Conservation (phyloP, 1,284 basidiomycete genomes). For the Sphaerobolus stellatus region DNA sequence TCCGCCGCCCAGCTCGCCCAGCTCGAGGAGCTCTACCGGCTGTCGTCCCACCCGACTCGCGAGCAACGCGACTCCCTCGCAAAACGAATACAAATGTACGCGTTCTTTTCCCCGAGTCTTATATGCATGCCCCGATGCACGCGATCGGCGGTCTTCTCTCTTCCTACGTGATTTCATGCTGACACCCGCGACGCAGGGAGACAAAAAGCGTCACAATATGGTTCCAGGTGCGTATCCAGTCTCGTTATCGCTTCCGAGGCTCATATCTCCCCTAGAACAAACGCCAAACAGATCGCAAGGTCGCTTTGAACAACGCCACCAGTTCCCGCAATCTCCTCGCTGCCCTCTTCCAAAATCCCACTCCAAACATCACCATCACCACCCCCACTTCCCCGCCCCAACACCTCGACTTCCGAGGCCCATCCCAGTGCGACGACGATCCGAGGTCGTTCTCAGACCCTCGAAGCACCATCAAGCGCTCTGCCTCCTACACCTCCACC, state of each 20-base stretch:
- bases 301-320: slow-evolving; percentile 46
- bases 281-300: slow-evolving; percentile 50
- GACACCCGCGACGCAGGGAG: slow-evolving; percentile 4
- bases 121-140: neutral
- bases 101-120: neutral
- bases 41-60: slow-evolving; percentile 14
- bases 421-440: slow-evolving; percentile 13
- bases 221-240: slow-evolving; percentile 9
- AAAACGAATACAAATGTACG: slow-evolving; percentile 14
- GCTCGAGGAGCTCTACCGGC: slow-evolving; percentile 13
- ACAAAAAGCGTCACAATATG: slow-evolving; percentile 13
- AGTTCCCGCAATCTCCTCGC: slow-evolving; percentile 50
- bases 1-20: slow-evolving; percentile 9
- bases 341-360: slow-evolving; percentile 38
- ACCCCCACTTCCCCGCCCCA: slow-evolving; percentile 18
- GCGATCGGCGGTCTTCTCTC: neutral
- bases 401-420: slow-evolving; percentile 17
- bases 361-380: slow-evolving; percentile 31
- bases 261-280: slow-evolving; percentile 6
- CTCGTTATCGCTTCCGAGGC: neutral
- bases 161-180: neutral
- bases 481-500: slow-evolving; percentile 40
- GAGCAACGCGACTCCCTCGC: slow-evolving; percentile 14
- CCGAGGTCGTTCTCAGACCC: neutral
- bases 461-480: slow-evolving; percentile 13